Evolutionary conservation across 768 basidiomycete genomes (phyloP).

Genomic region (Leccinum uliginosum): DNA sequence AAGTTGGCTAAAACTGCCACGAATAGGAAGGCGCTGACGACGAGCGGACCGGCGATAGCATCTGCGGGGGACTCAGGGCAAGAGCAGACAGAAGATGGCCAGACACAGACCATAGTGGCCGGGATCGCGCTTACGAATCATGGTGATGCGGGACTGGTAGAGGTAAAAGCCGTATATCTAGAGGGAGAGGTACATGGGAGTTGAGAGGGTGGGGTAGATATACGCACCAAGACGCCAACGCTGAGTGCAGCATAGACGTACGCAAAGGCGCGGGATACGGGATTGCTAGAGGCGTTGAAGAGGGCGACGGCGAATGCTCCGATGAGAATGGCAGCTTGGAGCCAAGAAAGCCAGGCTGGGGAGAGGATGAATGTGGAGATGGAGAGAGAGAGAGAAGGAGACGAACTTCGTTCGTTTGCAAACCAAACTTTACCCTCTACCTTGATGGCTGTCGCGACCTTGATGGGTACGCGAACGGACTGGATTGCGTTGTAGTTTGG

Average conservation of each 20-base stretch:
- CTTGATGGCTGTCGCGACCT: slow-evolving; percentile 73
- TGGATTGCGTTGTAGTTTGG: slow-evolving; percentile 73
- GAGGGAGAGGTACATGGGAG: neutral
- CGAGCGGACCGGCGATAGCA: slow-evolving; percentile 72
- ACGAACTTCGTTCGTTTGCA: slow-evolving; percentile 86
- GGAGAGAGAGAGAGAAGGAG: neutral
- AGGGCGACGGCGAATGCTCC: slow-evolving; percentile 83
- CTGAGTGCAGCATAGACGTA: slow-evolving; percentile 81
- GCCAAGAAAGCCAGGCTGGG: slow-evolving; percentile 88
- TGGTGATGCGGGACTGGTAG: slow-evolving; percentile 84
- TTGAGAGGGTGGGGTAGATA: neutral
- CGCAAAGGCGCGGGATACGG: slow-evolving; percentile 70
- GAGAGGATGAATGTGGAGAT: slow-evolving; percentile 3
- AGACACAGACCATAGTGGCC: slow-evolving; percentile 72
- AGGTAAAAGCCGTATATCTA: slow-evolving; percentile 83
- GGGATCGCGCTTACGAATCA: slow-evolving; percentile 87
- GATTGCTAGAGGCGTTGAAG: slow-evolving; percentile 74
- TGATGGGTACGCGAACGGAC: slow-evolving; percentile 71
- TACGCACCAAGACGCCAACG: slow-evolving; percentile 54
- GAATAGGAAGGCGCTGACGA: slow-evolving; percentile 82
- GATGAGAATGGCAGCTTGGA: slow-evolving; percentile 79
- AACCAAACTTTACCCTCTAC: slow-evolving; percentile 98
- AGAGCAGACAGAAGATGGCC: slow-evolving; percentile 12
- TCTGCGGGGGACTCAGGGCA: slow-evolving; percentile 43
- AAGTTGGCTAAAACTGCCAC: slow-evolving; percentile 87